Evolutionary conservation across 148 eudicot genomes (phyloP).

Genomic region (Limonium bicolor): DNA sequence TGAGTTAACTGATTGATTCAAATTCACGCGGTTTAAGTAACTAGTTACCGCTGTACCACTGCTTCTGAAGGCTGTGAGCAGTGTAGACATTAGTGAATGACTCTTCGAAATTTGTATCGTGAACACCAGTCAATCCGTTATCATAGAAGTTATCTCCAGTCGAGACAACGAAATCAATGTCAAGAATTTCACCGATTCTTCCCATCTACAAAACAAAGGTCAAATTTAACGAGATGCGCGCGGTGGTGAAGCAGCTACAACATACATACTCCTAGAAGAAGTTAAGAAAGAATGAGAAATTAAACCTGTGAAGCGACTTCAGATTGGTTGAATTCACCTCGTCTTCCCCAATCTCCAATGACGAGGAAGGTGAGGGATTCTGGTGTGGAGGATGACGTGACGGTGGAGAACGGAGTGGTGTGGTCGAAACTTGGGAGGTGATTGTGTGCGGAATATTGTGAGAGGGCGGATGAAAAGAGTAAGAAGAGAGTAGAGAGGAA

Average conservation of each 20-base stretch:
- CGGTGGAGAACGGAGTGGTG: too few relatives aligned
- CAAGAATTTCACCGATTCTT: conserved; percentile 33
- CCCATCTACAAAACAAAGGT: conserved; percentile 47
- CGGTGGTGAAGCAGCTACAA: too few relatives aligned
- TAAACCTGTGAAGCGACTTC: conserved; percentile 65
- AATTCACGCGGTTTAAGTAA: too few relatives aligned
- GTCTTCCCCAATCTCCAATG: conserved; percentile 82
- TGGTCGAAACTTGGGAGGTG: background rate
- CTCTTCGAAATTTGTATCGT: conserved; percentile 52
- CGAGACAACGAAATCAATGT: conserved; percentile 55
- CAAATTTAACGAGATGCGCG: too few relatives aligned
- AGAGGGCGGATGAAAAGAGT: too few relatives aligned
- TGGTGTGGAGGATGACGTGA: background rate
- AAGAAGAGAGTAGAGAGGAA: too few relatives aligned
- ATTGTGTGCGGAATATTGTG: too few relatives aligned
- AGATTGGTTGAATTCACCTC: conserved; percentile 54
- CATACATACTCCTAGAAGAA: background rate
- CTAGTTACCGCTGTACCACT: conserved; percentile 56
- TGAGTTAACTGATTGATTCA: background rate
- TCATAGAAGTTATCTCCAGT: conserved; percentile 84
- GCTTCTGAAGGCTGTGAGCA: conserved; percentile 63
- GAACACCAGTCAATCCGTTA: conserved; percentile 34
- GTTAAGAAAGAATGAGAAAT: background rate
- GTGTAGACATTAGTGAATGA: conserved; percentile 53
- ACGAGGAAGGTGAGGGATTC: conserved; percentile 33